Evolutionary conservation across 139 green algal species (phyloP), one percentile per base, ranked within the genome.

Genomic region (Coelastrella sp.): DNA sequence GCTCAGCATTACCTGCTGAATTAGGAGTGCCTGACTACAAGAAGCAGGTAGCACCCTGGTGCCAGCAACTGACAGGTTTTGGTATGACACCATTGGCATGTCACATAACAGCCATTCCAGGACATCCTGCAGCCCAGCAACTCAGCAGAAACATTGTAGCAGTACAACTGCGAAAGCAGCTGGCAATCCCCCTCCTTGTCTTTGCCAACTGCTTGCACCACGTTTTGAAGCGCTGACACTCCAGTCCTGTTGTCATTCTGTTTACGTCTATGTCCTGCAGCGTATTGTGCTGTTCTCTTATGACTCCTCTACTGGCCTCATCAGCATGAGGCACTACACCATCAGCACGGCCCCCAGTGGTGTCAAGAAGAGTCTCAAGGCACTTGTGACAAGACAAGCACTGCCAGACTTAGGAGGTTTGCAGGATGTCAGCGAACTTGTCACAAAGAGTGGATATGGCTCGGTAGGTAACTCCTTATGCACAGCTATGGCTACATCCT

Each of bases 321-420:
- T 82, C 85, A 88, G 86, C 19, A 81, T 99, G 79, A 91, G 97
- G 0, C 97, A 99, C 88, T 99, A 95, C 92, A 89, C 81, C 83
- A 96, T 99, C 78, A 85, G 67, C 38, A 89, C 93, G 15, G 83
- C 88, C 8, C 95, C 96, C 17, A 88, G 77, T 21, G 96, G 96
- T 9, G 88, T 98, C 13, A 94, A 91, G 37, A 95, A 95, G 83
- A 88, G 81, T 86, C 69, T 98, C 21, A 96, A 96, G 85, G 81
- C 89, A 4, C 87, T 99, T n/a, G 81, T 99, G 68, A 77, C 85
- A 9, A 79, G 89, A 41, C 82, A 83, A 71, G 50, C 53, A 7
- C 37, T 96, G 59, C 94, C 96, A 2, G 91, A 98, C 89, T 77
- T 99, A 85, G 88, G 94, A 37, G 19, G 63, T 27, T 66, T 98